Evolutionary conservation across 2,329 filamentous ascomycete genomes (phyloP).

Genomic region (Cytospora piceae): DNA sequence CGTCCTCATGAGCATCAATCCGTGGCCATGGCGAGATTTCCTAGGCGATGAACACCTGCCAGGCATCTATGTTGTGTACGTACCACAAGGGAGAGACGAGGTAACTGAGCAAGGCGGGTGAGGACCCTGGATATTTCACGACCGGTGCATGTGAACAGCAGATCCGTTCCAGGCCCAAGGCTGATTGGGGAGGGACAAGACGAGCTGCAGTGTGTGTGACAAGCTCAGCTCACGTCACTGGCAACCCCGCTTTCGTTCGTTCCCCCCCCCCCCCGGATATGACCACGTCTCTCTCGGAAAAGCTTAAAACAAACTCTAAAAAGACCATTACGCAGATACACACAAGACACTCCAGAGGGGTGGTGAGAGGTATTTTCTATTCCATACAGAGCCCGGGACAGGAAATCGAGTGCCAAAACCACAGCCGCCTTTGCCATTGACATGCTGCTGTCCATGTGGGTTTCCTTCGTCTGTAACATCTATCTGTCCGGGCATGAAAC

Average conservation of each 20-base stretch:
- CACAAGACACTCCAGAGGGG: too few species aligned
- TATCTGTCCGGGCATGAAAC: too few species aligned
- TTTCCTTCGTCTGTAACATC: too few species aligned
- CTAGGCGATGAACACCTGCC: not conserved
- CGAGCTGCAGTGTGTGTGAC: slow-evolving; percentile 8
- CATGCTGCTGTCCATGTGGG: too few species aligned
- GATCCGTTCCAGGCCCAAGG: slow-evolving; percentile 22
- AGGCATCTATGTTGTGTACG: too few species aligned
- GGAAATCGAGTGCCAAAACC: too few species aligned
- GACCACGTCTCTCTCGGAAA: not conserved
- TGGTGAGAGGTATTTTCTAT: too few species aligned
- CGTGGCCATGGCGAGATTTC: not conserved
- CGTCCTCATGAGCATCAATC: not conserved
- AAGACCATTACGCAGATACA: too few species aligned
- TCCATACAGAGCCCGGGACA: too few species aligned
- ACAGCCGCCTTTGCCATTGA: too few species aligned
- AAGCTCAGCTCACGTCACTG: slow-evolving; percentile 21
- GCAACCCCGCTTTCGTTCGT: slow-evolving; percentile 7
- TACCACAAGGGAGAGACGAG: not conserved
- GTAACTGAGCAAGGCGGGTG: slow-evolving; percentile 3
- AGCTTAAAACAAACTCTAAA: too few species aligned
- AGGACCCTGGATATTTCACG: slow-evolving; percentile 16
- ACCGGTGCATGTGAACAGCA: slow-evolving; percentile 25
- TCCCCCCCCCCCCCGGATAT: not conserved
- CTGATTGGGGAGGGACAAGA: slow-evolving; percentile 11